Base-by-base conservation (phyloP, 2,329 filamentous ascomycete species). In the Coniella lustricola region DNA sequence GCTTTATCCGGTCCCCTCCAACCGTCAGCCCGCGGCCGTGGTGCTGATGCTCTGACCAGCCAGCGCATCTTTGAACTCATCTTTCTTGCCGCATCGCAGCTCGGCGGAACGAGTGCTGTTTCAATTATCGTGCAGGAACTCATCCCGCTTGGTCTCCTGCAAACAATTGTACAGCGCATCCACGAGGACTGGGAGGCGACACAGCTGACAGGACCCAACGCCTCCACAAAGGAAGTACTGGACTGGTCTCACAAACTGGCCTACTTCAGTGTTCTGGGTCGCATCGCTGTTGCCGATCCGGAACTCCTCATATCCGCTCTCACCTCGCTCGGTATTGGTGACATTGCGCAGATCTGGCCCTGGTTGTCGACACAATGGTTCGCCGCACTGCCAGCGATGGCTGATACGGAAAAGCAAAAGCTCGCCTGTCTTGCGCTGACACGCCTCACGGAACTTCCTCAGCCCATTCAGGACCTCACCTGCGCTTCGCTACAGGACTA, bases 261-360 rank as follows among this genome's bases (percentile, higher is more conserved):
- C 61, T 95, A 95, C 63, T 85, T 95, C 60, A 79, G 81, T 4
- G 81, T 97, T 2, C 74, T 98, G 2, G 84, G 88, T 2, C 84
- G 90, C 1, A 76, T 97, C 14, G 79, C 84, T 0, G 69, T 95
- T 2, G 82, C 83, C 1, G 85, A 85, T 33, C 87, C 90, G 1
- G 67, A 67, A 2, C 70, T 86, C 2, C 85, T 95, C 56, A 69
- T 83, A 4, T 72, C 77, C 16, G 69, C 81, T 64, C 64, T 84
- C 16, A 64, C 65, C 16, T 67, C 69, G 3, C 67, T 75, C 51
- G 71, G 70, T 4, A 51, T 60, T 25, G 62, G 61, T 14, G 59
- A 61, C 7, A 55, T 79, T 3, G 71, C 75, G 3, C 67, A 72
- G 37, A 71, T 77, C 7, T 84, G 79, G 79, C 58, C 60, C 7